Evolutionary conservation across 164 flowering plant species (phyloP).

Genomic region (Magnolia kwangsiensis): DNA sequence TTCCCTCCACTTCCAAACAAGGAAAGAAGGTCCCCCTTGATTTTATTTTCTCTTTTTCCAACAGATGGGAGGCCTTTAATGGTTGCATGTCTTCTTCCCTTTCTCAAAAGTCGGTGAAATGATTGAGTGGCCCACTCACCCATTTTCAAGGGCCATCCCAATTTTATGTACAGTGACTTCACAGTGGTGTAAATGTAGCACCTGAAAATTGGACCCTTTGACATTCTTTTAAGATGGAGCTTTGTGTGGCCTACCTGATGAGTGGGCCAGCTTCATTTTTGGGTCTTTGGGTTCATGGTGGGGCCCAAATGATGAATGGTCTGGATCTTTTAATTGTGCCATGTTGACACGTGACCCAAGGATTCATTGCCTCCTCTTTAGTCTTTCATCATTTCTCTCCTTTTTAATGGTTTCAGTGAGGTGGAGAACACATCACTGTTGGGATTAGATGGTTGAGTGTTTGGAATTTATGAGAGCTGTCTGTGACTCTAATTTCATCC

Average conservation of each 20-base stretch:
- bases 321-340: background rate
- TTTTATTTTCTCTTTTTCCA: background rate
- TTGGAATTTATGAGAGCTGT: background rate
- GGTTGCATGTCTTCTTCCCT: background rate
- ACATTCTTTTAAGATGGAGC: background rate
- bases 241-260: background rate
- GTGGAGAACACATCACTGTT: background rate
- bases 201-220: background rate
- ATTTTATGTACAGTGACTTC: background rate
- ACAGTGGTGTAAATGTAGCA: background rate
- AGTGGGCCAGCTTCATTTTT: background rate
- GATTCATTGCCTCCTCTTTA: background rate
- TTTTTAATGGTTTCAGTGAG: background rate
- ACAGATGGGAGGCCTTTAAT: background rate
- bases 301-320: background rate
- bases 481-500: background rate
- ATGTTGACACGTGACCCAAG: background rate
- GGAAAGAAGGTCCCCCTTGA: background rate
- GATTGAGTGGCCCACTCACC: constrained; percentile 11
- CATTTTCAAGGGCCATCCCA: background rate
- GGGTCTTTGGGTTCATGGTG: background rate
- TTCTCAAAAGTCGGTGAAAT: constrained; percentile 12
- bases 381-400: background rate
- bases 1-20: background rate
- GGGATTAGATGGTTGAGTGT: background rate